Evolutionary conservation across 164 flowering plant species (phyloP).

Genomic region (Macadamia integrifolia): DNA sequence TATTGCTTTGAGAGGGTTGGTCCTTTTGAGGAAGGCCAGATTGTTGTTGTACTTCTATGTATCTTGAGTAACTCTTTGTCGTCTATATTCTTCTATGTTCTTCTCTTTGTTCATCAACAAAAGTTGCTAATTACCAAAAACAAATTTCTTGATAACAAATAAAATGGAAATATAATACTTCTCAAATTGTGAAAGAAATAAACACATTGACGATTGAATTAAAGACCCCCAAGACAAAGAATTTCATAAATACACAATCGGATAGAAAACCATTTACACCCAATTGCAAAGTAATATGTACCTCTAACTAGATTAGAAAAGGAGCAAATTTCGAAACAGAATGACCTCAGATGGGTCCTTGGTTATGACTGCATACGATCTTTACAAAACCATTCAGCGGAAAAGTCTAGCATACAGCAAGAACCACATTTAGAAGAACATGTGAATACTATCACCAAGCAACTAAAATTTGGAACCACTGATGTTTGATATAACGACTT

Average conservation of each 20-base stretch:
- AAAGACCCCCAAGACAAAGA: background rate
- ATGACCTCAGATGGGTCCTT: background rate
- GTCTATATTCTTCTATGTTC: too few species aligned
- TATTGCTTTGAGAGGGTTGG: too few species aligned
- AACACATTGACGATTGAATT: background rate
- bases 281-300: slow-evolving; percentile 5
- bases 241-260: background rate
- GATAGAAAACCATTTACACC: background rate
- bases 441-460: background rate
- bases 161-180: too few species aligned
- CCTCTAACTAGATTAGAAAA: background rate
- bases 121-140: too few species aligned
- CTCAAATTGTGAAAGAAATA: background rate
- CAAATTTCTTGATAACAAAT: too few species aligned
- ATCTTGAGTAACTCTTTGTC: too few species aligned
- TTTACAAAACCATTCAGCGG: slow-evolving; percentile 5
- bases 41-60: too few species aligned
- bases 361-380: slow-evolving; percentile 3
- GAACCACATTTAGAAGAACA: slow-evolving; percentile 1
- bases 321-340: background rate
- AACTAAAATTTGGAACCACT: slow-evolving; percentile 1
- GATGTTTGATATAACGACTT: slow-evolving; percentile 20
- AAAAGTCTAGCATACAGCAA: slow-evolving; percentile 3
- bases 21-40: too few species aligned
- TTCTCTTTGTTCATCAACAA: too few species aligned